Conservation (phyloP, 768 basidiomycete genomes). For the Antrodiella citrinella region DNA sequence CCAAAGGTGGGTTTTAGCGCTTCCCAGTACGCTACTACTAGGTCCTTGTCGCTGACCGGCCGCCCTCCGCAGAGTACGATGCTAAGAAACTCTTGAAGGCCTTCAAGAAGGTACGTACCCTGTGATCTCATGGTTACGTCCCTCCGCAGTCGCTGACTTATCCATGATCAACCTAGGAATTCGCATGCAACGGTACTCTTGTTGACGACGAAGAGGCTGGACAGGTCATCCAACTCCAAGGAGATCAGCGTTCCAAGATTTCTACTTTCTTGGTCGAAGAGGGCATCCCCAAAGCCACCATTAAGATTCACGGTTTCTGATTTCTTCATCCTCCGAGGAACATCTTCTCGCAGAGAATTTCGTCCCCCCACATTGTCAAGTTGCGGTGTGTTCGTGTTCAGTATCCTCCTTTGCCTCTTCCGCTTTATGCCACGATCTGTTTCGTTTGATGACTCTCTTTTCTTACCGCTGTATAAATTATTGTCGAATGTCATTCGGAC, state of each 20-base stretch:
- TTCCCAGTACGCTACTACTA: constrained; percentile 5
- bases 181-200: constrained; percentile 96
- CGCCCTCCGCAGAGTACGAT: constrained; percentile 67
- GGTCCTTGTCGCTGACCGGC: constrained; percentile 7
- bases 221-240: constrained; percentile 96
- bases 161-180: constrained; percentile 70
- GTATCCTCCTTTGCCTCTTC: constrained; percentile 13
- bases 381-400: constrained; percentile 5
- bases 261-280: constrained; percentile 79
- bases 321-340: constrained; percentile 8
- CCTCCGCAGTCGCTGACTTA: too few relatives aligned
- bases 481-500: constrained; percentile 22
- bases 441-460: constrained; percentile 18
- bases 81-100: constrained; percentile 97
- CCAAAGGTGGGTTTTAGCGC: constrained; percentile 58
- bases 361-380: constrained; percentile 7
- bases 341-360: constrained; percentile 8
- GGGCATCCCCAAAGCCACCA: constrained; percentile 65
- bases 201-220: constrained; percentile 95
- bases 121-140: not conserved
- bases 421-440: constrained; percentile 13
- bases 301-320: constrained; percentile 89
- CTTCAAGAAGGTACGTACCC: constrained; percentile 83
- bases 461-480: constrained; percentile 20
- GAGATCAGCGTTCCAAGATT: constrained; percentile 93